Conservation (phyloP, 305 asterid species). For the Solanum hybrid region DNA sequence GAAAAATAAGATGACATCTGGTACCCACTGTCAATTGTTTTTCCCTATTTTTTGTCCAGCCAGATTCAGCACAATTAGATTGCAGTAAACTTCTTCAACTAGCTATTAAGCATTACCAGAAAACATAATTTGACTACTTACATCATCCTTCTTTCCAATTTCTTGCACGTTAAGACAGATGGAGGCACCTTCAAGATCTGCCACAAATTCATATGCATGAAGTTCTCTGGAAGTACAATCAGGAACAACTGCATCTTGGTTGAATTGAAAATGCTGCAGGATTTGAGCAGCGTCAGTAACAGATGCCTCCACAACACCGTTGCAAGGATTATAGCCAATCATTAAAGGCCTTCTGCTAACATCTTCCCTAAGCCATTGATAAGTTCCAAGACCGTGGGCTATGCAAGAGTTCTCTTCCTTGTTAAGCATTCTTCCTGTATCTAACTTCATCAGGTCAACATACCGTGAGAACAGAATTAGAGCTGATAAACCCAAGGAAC, state of each 20-base stretch:
- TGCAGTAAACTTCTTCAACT: background rate
- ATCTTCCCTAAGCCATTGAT: conserved; percentile 82
- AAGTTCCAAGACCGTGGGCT: conserved; percentile 95
- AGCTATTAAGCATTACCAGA: background rate
- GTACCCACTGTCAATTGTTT: background rate
- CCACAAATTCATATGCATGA: conserved; percentile 42
- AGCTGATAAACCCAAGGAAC: conserved; percentile 74
- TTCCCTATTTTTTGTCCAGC: background rate
- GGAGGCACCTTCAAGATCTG: conserved; percentile 40
- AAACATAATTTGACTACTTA: conserved; percentile 21
- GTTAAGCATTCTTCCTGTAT: conserved; percentile 34
- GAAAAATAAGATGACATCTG: background rate
- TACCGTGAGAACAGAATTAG: conserved; percentile 64
- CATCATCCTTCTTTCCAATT: conserved; percentile 53
- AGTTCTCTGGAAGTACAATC: conserved; percentile 32
- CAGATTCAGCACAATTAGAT: background rate
- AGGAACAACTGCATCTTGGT: conserved; percentile 39
- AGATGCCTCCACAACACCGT: conserved; percentile 50
- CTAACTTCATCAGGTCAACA: conserved; percentile 63
- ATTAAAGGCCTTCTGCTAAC: conserved; percentile 44
- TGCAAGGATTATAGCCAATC: conserved; percentile 30
- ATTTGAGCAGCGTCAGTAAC: conserved; percentile 55
- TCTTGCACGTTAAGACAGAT: conserved; percentile 57
- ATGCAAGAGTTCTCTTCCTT: conserved; percentile 31
- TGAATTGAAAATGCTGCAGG: conserved; percentile 50